phyloP scores from a whole-genome alignment of 345 rosid species.

The Gossypium longicalyx region DNA sequence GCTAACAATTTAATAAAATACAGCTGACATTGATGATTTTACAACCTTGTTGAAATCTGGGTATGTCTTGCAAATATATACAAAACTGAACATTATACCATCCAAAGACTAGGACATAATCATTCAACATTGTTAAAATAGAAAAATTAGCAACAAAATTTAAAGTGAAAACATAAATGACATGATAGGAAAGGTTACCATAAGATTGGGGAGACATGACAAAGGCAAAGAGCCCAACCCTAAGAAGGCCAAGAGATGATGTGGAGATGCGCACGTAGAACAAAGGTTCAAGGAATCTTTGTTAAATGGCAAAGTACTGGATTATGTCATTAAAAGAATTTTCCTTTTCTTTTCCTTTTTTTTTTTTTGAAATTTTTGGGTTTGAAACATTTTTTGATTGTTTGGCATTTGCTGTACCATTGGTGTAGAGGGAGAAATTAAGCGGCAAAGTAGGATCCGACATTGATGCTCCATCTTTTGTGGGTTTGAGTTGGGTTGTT shows the following conservation, averaged over 20 bases:
- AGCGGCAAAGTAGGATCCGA: constrained; percentile 1
- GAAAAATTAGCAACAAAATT: background rate
- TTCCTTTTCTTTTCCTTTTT: background rate
- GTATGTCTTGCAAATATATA: background rate
- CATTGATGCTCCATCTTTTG: too few relatives aligned
- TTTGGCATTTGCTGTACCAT: constrained; percentile 22
- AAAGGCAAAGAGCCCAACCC: constrained; percentile 11
- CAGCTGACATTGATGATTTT: background rate
- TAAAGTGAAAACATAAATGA: background rate
- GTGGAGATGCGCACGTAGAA: constrained; percentile 18
- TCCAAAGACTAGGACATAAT: background rate
- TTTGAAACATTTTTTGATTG: background rate
- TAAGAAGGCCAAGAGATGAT: constrained; percentile 7
- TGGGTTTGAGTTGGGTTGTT: too few relatives aligned
- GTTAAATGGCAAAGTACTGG: background rate
- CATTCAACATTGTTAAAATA: constrained; percentile 2
- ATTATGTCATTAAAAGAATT: background rate
- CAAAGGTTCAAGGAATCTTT: constrained; percentile 9
- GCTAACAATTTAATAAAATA: background rate
- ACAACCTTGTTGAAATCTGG: background rate
- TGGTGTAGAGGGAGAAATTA: constrained; percentile 9
- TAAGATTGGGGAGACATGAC: background rate
- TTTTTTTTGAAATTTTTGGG: background rate
- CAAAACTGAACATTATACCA: background rate
- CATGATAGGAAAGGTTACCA: background rate